A percentile compares a stretch with the other conserved stretches of the same genome.
phyloP scores from a whole-genome alignment of 352 stramenopile species.

The Phytophthora citrophthora region DNA sequence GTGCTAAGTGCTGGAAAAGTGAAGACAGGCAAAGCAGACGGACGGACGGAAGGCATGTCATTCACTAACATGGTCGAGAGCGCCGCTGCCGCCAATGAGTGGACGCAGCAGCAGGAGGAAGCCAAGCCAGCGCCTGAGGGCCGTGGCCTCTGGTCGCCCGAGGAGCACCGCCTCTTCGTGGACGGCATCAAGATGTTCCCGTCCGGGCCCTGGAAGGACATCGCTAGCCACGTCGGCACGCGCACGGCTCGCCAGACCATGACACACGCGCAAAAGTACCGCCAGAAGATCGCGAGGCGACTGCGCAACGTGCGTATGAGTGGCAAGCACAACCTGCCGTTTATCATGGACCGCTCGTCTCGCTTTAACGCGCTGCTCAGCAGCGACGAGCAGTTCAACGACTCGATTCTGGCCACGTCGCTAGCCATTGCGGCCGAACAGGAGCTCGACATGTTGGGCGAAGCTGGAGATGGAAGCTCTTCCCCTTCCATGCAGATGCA shows the following conservation, averaged over 20 bases:
- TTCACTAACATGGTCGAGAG: slow-evolving; percentile 44
- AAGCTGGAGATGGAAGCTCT: slow-evolving; percentile 43
- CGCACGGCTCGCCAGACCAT: slow-evolving; percentile 80
- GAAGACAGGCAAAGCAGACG: slow-evolving; percentile 1
- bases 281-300: slow-evolving; percentile 79
- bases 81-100: slow-evolving; percentile 24
- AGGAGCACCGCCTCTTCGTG: slow-evolving; percentile 80
- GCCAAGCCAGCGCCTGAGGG: slow-evolving; percentile 52
- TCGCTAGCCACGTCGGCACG: slow-evolving; percentile 71
- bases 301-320: slow-evolving; percentile 77
- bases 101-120: slow-evolving; percentile 37
- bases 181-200: slow-evolving; percentile 81
- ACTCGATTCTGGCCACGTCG: slow-evolving; percentile 78
- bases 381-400: slow-evolving; percentile 82
- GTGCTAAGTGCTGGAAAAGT: slow-evolving; percentile 23
- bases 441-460: slow-evolving; percentile 71
- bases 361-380: slow-evolving; percentile 75
- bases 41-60: slow-evolving; percentile 29
- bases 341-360: slow-evolving; percentile 71
- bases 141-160: slow-evolving; percentile 73
- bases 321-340: slow-evolving; percentile 68
- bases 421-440: slow-evolving; percentile 76
- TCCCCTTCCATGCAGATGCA: slow-evolving; percentile 37
- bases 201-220: slow-evolving; percentile 81
- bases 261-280: slow-evolving; percentile 88